Percentiles rank a stretch among this genome's conserved stretches.
Evolutionary conservation across 257 asterid genomes (phyloP).

Genomic region (Voacanga thouarsii): DNA sequence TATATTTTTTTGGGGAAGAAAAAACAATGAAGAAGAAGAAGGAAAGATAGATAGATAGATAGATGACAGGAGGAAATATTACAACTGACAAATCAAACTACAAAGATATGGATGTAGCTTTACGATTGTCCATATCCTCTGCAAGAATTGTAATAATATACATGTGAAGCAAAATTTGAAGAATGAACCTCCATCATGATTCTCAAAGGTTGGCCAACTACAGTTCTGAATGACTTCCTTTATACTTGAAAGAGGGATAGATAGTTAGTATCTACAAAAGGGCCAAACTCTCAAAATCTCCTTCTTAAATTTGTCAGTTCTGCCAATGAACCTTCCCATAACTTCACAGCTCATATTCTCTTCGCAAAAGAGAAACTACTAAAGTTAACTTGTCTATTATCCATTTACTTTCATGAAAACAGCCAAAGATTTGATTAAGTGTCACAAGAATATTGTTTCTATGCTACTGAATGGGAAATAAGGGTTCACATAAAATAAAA

Average conservation of each 20-base stretch:
- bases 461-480: background rate
- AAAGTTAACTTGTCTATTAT: background rate
- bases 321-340: background rate
- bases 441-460: background rate
- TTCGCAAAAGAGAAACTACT: background rate
- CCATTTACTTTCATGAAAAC: background rate
- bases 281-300: background rate
- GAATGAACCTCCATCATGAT: background rate
- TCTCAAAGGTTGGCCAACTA: background rate
- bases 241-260: background rate
- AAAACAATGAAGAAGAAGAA: too few species aligned
- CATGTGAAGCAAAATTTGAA: background rate
- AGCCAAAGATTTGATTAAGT: background rate
- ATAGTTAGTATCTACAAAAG: background rate
- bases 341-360: background rate
- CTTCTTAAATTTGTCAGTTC: background rate
- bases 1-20: too few species aligned
- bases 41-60: background rate
- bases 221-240: background rate
- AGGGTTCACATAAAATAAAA: background rate
- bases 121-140: background rate
- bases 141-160: background rate
- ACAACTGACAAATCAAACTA: background rate
- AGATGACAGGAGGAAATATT: background rate
- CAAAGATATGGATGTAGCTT: background rate